These are phyloP conservation scores for Boletus vinaceobasis DNA, from an alignment of 768 basidiomycete genomes.

Conservation along the genomic window DNA sequence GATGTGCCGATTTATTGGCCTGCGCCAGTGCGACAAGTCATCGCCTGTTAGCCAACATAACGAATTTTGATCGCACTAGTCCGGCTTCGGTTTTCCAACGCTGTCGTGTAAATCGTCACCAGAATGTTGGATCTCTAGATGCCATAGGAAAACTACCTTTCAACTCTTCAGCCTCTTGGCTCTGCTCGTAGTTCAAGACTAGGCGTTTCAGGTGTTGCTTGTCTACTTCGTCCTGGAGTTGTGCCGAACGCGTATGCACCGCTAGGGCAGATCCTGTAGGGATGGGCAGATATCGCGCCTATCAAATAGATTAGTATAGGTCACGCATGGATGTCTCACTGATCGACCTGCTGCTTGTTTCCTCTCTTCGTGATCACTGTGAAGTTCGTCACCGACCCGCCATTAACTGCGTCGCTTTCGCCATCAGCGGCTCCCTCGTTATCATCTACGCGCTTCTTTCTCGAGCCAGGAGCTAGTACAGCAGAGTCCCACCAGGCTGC, in stretches of 20 bases:
- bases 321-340: constrained; percentile 1
- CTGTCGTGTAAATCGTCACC: constrained; percentile 31
- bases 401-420: constrained; percentile 30
- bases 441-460: constrained; percentile 66
- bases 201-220: constrained; percentile 97
- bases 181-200: constrained; percentile 87
- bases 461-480: constrained; percentile 60
- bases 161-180: constrained; percentile 80
- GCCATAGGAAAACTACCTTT: constrained; percentile 47
- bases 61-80: constrained; percentile 73
- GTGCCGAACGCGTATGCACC: constrained; percentile 85
- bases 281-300: constrained; percentile 87
- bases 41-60: constrained; percentile 54
- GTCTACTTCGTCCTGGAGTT: constrained; percentile 91
- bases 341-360: constrained; percentile 78
- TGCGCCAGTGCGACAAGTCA: constrained; percentile 10
- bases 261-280: constrained; percentile 87
- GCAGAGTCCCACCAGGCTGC: constrained; percentile 90
- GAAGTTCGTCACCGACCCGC: constrained; percentile 73
- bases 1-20: constrained; percentile 19
- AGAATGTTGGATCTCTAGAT: background rate
- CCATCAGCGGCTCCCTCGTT: constrained; percentile 49
- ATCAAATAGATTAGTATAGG: constrained; percentile 9
- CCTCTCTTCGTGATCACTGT: constrained; percentile 90
- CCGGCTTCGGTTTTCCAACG: constrained; percentile 67